Base-by-base conservation (phyloP, 2,329 filamentous ascomycete species). In the Cordyceps farinosa region DNA sequence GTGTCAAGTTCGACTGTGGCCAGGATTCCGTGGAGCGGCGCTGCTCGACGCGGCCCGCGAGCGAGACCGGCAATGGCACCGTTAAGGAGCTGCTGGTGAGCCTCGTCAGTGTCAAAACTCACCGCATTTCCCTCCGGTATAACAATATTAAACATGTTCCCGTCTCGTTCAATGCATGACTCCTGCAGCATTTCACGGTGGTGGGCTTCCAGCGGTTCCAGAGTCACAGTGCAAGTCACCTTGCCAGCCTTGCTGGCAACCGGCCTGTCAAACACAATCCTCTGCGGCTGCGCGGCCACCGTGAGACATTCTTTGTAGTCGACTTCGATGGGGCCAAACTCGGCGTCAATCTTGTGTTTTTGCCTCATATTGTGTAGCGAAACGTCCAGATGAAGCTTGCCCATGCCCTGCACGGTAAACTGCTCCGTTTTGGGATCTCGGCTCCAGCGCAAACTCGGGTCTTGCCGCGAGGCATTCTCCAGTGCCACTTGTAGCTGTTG, bases 351-450 rank as follows among this genome's bases (percentile, higher is more conserved):
- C 74, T 95, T 96, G 77, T 97, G 89, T 71, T 96, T 92, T 59
- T 91, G 90, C 67, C 95, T 87, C 10, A 99, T 85, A 50, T 93
- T 86, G 74, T 98, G 91, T 56, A 92, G 82, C 0, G 94, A 93
- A 55, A 99, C 95, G 70, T 99, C 95, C 1, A 99, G 82, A 75
- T 99, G 95, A 34, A 99, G 84, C 70, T 96, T 92, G 8, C 95
- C 95, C 95, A 99, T 98, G 4, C 95, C 95, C 60, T 93, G 93
- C 0, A 99, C 82, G 38, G 96, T 89, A 53, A 95, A 97, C 71
- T 97, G 92, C 2, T 95, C 95, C 1, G 91, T 93, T 73, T 97
- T 95, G 66, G 94, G 87, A 69, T 98, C 91, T 36, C 91, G 82
- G 42, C 84, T 90, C 72, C 96, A 90, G 63, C 95, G 87, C 29